Conservation (phyloP, 306 rosid species). For the Mucuna pruriens region DNA sequence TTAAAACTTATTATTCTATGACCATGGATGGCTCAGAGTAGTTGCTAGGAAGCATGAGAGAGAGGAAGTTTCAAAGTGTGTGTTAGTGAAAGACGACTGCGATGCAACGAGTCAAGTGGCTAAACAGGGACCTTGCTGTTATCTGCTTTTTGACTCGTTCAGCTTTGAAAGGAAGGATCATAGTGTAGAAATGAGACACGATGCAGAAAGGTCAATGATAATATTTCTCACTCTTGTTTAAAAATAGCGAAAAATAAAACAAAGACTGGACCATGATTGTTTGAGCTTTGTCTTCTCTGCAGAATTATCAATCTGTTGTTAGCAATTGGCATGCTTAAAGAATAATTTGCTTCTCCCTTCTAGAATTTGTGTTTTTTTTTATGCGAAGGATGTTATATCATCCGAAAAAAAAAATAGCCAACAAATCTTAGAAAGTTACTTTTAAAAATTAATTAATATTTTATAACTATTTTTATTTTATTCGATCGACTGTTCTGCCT, state of each 20-base stretch:
- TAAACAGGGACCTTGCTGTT: neutral
- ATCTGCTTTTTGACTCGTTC: constrained; percentile 31
- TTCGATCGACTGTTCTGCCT: too few species aligned
- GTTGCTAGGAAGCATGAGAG: neutral
- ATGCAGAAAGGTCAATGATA: neutral
- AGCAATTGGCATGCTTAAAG: neutral
- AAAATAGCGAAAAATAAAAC: neutral
- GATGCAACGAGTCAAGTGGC: neutral
- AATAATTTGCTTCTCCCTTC: neutral
- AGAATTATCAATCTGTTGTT: neutral
- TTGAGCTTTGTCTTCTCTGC: neutral
- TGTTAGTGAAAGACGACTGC: neutral
- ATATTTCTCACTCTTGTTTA: neutral
- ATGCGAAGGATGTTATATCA: too few species aligned
- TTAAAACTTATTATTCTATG: neutral
- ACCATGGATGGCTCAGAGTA: neutral
- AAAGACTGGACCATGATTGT: neutral
- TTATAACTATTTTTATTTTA: too few species aligned
- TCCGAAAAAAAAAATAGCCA: too few species aligned
- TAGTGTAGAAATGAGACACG: neutral
- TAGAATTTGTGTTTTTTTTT: too few species aligned
- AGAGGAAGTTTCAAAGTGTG: neutral
- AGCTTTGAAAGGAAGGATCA: neutral
- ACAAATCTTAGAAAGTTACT: too few species aligned
- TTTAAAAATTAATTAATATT: too few species aligned